These are phyloP conservation scores for Podosphaera xanthii DNA, from an alignment of 2,329 filamentous ascomycete genomes.

Conservation along the genomic window DNA sequence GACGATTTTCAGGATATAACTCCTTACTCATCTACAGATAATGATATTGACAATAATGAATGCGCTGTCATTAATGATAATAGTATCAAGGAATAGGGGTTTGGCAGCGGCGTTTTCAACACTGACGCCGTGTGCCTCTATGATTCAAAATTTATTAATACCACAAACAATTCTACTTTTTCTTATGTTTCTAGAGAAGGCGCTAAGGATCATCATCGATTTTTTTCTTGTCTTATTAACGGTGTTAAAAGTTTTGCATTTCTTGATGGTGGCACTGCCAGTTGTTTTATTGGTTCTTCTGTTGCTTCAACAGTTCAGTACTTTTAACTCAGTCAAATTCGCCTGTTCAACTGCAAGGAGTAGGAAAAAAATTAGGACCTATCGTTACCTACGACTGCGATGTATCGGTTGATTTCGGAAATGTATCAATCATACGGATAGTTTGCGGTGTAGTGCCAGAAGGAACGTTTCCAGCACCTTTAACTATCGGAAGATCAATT, in stretches of 20 bases:
- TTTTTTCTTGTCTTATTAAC: not conserved
- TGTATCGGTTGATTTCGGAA: not conserved
- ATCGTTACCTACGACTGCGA: not conserved
- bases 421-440: not conserved
- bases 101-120: not conserved
- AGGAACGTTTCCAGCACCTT: conserved; percentile 1
- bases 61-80: no score
- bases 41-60: not conserved
- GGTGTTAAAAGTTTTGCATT: not conserved
- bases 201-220: not conserved
- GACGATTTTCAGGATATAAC: not conserved
- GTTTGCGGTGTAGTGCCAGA: conserved; percentile 1
- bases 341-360: not conserved
- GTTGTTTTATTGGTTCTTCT: not conserved
- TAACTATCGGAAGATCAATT: conserved; percentile 1
- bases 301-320: not conserved
- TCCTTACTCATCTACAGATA: not conserved
- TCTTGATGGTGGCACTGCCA: not conserved
- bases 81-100: not conserved
- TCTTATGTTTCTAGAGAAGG: not conserved
- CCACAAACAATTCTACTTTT: not conserved
- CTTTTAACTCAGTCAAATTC: not conserved
- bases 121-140: not conserved
- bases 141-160: not conserved
- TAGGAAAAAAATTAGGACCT: not conserved